These are phyloP conservation scores for Camelina sativa DNA, from an alignment of 345 rosid genomes.

Conservation along the genomic window DNA sequence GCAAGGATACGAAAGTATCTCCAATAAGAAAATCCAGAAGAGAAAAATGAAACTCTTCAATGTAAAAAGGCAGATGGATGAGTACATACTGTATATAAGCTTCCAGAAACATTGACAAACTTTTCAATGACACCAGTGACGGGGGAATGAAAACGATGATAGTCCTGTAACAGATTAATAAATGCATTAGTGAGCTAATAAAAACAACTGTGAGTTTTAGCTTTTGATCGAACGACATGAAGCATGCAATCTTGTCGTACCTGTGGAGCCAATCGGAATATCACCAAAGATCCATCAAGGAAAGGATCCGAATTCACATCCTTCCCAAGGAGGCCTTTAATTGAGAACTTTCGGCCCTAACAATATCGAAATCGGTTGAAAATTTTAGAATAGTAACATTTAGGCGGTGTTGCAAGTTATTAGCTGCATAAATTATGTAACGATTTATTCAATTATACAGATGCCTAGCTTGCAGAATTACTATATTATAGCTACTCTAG, in stretches of 20 bases:
- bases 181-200: not conserved
- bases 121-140: conserved; percentile 76
- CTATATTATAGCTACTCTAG: conserved; percentile 9
- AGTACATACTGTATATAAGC: conserved; percentile 75
- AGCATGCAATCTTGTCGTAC: conserved; percentile 23
- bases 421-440: conserved; percentile 14
- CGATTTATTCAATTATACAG: conserved; percentile 5
- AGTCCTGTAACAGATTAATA: conserved; percentile 63
- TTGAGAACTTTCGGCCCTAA: conserved; percentile 87
- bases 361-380: conserved; percentile 22
- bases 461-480: conserved; percentile 4
- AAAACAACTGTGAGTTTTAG: not conserved
- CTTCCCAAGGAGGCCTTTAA: conserved; percentile 83
- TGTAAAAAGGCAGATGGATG: conserved; percentile 11
- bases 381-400: not conserved
- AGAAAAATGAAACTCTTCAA: conserved; percentile 19
- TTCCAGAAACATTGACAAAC: conserved; percentile 69
- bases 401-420: conserved; percentile 1
- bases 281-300: conserved; percentile 75
- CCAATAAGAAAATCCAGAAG: conserved; percentile 6
- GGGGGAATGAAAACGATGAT: conserved; percentile 90
- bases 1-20: conserved; percentile 23
- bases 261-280: conserved; percentile 98
- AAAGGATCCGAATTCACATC: conserved; percentile 59
- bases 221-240: conserved; percentile 7